Evolutionary conservation across 345 rosid species (phyloP).

Genomic region (Erodium maritimum): DNA sequence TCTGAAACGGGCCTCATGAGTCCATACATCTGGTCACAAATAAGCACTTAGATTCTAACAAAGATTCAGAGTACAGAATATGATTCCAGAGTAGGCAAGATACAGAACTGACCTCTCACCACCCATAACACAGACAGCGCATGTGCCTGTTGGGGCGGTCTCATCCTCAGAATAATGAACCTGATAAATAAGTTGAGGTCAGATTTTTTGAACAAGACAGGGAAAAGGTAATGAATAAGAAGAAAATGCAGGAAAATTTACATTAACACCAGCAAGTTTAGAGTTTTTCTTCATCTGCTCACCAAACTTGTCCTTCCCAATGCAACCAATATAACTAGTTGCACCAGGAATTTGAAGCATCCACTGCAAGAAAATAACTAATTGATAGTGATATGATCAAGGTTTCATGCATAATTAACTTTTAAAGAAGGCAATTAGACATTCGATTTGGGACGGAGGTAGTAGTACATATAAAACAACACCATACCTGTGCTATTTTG

Average conservation of each 20-base stretch:
- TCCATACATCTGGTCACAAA: not conserved
- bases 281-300: slow-evolving; percentile 88
- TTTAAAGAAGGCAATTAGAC: no score
- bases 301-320: slow-evolving; percentile 92
- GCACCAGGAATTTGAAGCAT: slow-evolving; percentile 94
- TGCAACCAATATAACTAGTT: slow-evolving; percentile 83
- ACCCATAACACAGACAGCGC: slow-evolving; percentile 89
- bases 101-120: slow-evolving; percentile 68
- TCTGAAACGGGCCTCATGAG: not conserved
- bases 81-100: not conserved
- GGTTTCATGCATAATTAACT: no score
- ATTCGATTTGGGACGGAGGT: no score
- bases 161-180: slow-evolving; percentile 83
- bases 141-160: slow-evolving; percentile 77
- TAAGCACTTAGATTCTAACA: not conserved
- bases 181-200: slow-evolving; percentile 14
- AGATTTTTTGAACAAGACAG: not conserved
- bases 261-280: slow-evolving; percentile 68
- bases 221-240: not conserved
- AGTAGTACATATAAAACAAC: not conserved
- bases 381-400: no score
- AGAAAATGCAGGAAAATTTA: slow-evolving; percentile 11
- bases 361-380: slow-evolving; percentile 41
- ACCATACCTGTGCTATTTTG: slow-evolving; percentile 75
- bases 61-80: not conserved